Evolutionary conservation across 306 rosid genomes (phyloP).

Genomic region (Betula pendula): DNA sequence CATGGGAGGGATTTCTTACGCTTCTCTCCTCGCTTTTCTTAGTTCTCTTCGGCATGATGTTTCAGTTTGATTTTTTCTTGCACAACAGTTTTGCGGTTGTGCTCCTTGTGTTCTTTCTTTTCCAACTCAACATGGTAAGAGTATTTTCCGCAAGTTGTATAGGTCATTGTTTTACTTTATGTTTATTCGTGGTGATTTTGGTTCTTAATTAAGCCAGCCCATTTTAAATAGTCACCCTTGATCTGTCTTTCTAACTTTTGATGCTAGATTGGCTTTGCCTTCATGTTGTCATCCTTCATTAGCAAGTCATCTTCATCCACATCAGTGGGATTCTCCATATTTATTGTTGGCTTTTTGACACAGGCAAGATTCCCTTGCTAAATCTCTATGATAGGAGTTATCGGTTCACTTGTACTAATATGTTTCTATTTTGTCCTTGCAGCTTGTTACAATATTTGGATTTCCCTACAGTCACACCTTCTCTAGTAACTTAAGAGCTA

Average conservation of each 20-base stretch:
- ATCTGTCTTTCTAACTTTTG: constrained; percentile 14
- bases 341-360: constrained; percentile 67
- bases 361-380: constrained; percentile 62
- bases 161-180: constrained; percentile 7
- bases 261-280: constrained; percentile 75
- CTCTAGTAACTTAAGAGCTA: constrained; percentile 21
- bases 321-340: constrained; percentile 62
- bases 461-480: constrained; percentile 41
- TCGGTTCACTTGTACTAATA: constrained; percentile 16
- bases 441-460: constrained; percentile 56
- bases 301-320: constrained; percentile 80
- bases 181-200: constrained; percentile 14
- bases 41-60: constrained; percentile 87
- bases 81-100: constrained; percentile 59
- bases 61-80: constrained; percentile 76
- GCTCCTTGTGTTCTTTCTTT: constrained; percentile 74
- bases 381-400: constrained; percentile 18
- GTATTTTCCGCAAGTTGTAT: constrained; percentile 13
- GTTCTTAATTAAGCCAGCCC: not conserved
- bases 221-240: constrained; percentile 3
- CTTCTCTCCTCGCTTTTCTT: constrained; percentile 69
- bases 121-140: constrained; percentile 86
- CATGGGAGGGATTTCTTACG: constrained; percentile 72
- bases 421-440: constrained; percentile 35
- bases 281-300: constrained; percentile 84